These are phyloP conservation scores for Hypoxylon sp. DNA, from an alignment of 2,329 filamentous ascomycete genomes.

Conservation along the genomic window DNA sequence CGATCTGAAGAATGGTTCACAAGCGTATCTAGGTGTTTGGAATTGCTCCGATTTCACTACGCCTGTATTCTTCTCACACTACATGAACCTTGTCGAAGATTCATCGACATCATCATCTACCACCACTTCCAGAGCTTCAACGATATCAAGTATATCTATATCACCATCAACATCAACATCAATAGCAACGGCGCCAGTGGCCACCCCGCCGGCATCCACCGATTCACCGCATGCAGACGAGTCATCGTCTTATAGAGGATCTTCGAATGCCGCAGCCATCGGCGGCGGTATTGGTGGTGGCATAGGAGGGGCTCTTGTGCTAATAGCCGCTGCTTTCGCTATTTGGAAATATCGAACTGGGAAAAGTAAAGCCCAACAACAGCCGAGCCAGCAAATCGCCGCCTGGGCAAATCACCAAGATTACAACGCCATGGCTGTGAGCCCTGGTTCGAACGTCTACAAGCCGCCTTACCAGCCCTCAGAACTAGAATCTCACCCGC, in stretches of 20 bases:
- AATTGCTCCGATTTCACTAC: constrained; percentile 32
- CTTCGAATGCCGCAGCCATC: constrained; percentile 25
- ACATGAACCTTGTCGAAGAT: constrained; percentile 37
- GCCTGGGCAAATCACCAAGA: constrained; percentile 10
- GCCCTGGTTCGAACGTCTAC: constrained; percentile 1
- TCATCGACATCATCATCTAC: not conserved
- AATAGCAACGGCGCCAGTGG: constrained; percentile 6
- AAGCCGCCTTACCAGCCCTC: constrained; percentile 12
- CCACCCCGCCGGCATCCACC: constrained; percentile 5
- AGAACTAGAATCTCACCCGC: not conserved
- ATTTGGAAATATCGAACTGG: constrained; percentile 24
- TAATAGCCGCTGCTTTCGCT: constrained; percentile 17
- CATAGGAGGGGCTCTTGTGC: constrained; percentile 27
- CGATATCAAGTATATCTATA: not conserved
- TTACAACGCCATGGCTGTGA: constrained; percentile 12
- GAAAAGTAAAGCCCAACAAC: not conserved
- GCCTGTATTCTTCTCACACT: constrained; percentile 42
- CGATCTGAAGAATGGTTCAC: constrained; percentile 35
- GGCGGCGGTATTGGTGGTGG: constrained; percentile 37
- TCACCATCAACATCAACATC: not conserved
- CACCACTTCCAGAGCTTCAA: constrained; percentile 1
- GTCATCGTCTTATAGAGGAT: not conserved
- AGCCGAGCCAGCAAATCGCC: not conserved
- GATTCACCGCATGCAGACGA: not conserved
- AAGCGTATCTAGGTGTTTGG: constrained; percentile 37